Percentiles rank a stretch among this genome's conserved stretches.
Conservation (phyloP, 768 basidiomycete genomes). For the Amanita thiersii region DNA sequence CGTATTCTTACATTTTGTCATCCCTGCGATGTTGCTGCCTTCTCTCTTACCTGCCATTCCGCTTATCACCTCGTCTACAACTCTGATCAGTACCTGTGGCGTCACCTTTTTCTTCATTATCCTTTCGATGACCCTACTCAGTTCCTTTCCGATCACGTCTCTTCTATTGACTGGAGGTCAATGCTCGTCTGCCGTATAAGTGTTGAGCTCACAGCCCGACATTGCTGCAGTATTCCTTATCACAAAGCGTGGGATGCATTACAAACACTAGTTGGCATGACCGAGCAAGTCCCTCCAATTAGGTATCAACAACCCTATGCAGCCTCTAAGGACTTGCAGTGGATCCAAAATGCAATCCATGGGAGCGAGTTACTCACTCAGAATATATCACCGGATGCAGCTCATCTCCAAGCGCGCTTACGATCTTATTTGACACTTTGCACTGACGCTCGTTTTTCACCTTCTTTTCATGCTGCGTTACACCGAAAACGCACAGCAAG, state of each 20-base stretch:
- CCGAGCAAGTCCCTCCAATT: conserved; percentile 23
- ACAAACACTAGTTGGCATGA: conserved; percentile 31
- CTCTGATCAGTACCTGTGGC: conserved; percentile 60
- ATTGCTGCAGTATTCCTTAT: conserved; percentile 10
- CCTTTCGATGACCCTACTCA: conserved; percentile 70
- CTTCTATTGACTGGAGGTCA: conserved; percentile 21
- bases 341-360: conserved; percentile 37
- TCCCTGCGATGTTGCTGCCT: conserved; percentile 50
- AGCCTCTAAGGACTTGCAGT: conserved; percentile 33
- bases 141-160: conserved; percentile 16
- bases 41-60: conserved; percentile 45
- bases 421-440: conserved; percentile 42
- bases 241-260: conserved; percentile 26
- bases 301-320: conserved; percentile 10
- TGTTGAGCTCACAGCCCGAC: conserved; percentile 24
- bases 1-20: conserved; percentile 47
- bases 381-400: conserved; percentile 13
- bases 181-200: conserved; percentile 32
- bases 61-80: conserved; percentile 43
- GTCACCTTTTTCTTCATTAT: conserved; percentile 46
- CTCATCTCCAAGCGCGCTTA: conserved; percentile 33
- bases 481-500: conserved; percentile 33
- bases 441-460: conserved; percentile 24
- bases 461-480: conserved; percentile 18
- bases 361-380: conserved; percentile 25